Evolutionary conservation across 2,329 filamentous ascomycete genomes (phyloP), one percentile per base, ranked within the genome.

Genomic region (Septoria petroselini): DNA sequence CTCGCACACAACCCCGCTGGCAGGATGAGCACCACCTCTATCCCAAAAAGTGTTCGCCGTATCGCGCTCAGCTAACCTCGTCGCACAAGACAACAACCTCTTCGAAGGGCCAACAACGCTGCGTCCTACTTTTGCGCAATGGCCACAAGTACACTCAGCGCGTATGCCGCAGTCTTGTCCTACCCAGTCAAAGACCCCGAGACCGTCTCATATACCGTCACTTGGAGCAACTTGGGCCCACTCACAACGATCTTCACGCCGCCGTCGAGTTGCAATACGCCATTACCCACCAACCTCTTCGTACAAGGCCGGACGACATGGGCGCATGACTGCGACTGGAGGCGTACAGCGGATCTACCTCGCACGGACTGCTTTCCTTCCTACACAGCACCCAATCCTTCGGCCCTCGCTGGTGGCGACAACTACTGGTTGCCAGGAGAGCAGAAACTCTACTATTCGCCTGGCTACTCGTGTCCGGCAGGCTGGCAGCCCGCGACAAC

Each of bases 201-300:
- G 30, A 45, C 42, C 6, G 19, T 45, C 18, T 45, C 46, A 15
- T 49, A 42, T 17, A 49, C 46, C n/a, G 46, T 23, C 11, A 49
- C 46, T 11, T 49, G 46, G 46, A 49, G 38, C 18, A 49, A 49
- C 14, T 23, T 49, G 11, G 46, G 46, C 14, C 39, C 46, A 17
- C 31, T 49, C 18, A 49, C 31, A 4, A 49, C 31, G 11, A 19
- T 41, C 15, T 49, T 49, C 46, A 49, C 46, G 12, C 46, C 46
- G 3, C 38, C 38, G 2, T 15, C 31, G 7, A 19, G 19, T 15
- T 49, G 46, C 38, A 41, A 41, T 8, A 49, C 29, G 31, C 46
- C 46, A 9, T 17, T 42, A 5, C n/a, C 30, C 5, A 49, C 46
- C 12, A 49, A 49, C 18, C 39, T 49, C n/a, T 34, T 49, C 19